Conservation (phyloP, 306 rosid species). For the Prunus mira region DNA sequence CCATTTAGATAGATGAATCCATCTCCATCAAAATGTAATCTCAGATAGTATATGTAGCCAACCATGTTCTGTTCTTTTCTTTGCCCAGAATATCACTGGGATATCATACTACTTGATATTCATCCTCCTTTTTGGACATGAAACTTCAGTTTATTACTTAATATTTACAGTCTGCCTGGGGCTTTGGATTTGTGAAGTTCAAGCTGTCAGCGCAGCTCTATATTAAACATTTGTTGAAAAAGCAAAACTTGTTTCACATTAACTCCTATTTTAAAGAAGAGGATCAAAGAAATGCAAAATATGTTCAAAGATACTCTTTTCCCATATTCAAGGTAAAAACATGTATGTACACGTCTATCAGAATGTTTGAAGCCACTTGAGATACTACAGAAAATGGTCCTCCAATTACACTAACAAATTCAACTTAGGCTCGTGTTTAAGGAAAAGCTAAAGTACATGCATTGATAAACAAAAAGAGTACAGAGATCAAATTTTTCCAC, state of each 20-base stretch:
- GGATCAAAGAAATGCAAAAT: background rate
- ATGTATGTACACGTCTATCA: background rate
- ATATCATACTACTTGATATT: background rate
- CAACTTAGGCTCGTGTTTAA: background rate
- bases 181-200: too few species aligned
- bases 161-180: too few species aligned
- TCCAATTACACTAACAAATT: background rate
- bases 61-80: background rate
- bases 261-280: background rate
- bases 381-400: background rate
- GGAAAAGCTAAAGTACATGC: background rate
- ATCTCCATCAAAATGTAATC: constrained; percentile 1
- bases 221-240: background rate
- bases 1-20: constrained; percentile 1
- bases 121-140: too few species aligned
- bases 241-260: background rate
- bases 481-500: background rate
- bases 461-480: background rate
- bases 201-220: background rate
- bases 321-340: background rate
- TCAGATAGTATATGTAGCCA: background rate
- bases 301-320: background rate
- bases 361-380: background rate
- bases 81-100: background rate
- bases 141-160: too few species aligned